Conservation (phyloP, 1,284 basidiomycete species). For the Clitocybe nebularis region DNA sequence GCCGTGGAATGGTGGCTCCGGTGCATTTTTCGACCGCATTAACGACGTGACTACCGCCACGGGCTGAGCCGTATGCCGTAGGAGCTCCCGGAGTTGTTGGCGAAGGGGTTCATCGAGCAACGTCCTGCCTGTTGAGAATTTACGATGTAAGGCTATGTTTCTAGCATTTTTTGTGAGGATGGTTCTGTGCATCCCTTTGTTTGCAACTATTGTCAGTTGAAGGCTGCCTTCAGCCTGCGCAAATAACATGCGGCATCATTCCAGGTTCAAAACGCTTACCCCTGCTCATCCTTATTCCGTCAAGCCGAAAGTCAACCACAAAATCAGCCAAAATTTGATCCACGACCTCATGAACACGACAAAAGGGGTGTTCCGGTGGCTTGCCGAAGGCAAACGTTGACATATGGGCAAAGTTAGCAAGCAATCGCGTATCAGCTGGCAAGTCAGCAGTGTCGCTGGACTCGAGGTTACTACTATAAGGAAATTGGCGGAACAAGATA, state of each 20-base stretch:
- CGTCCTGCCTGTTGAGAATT: slow-evolving; percentile 10
- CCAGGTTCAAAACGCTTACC: not conserved
- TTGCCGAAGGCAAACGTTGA: no score
- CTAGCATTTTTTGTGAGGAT: slow-evolving; percentile 11
- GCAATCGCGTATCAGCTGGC: no score
- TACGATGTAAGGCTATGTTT: not conserved
- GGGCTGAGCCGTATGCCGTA: slow-evolving; percentile 57
- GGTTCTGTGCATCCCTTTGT: slow-evolving; percentile 14
- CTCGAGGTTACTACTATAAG: no score
- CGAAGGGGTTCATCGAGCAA: slow-evolving; percentile 14
- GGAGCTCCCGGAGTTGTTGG: slow-evolving; percentile 33
- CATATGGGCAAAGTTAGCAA: no score
- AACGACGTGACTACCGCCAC: slow-evolving; percentile 58
- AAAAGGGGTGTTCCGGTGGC: no score
- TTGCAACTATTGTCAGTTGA: slow-evolving; percentile 1
- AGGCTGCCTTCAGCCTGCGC: slow-evolving; percentile 3
- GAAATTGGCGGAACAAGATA: no score
- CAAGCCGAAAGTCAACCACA: no score
- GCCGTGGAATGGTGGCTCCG: slow-evolving; percentile 60
- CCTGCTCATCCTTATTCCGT: not conserved
- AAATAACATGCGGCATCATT: slow-evolving; percentile 2
- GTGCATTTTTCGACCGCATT: slow-evolving; percentile 27
- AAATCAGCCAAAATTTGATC: no score
- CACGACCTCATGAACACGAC: no score
- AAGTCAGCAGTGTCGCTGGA: no score